Conservation (phyloP, 2,329 filamentous ascomycete species). For the Penicillium sclerotigenum region DNA sequence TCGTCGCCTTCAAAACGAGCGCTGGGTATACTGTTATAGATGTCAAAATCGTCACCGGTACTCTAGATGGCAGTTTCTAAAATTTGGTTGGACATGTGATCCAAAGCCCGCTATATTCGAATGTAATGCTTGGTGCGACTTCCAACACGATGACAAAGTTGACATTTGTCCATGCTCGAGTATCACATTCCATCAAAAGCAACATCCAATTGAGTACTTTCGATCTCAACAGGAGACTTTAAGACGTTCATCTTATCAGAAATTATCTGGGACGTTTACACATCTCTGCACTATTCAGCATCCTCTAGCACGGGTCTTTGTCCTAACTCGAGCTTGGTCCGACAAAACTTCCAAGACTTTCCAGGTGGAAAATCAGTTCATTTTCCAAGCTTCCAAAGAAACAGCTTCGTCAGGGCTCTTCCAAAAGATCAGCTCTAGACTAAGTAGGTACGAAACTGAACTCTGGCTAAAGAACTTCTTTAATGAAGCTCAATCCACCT, state of each 20-base stretch:
- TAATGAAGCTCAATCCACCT: neutral
- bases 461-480: neutral
- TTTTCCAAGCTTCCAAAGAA: neutral
- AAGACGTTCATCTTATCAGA: neutral
- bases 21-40: no score
- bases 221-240: neutral
- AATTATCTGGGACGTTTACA: neutral
- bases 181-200: no score
- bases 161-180: no score
- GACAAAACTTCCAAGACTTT: neutral
- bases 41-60: no score
- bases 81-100: no score
- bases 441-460: slow-evolving; percentile 1
- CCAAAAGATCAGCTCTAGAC: neutral
- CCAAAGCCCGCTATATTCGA: no score
- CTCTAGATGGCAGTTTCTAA: no score
- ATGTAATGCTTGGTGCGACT: no score
- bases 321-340: neutral
- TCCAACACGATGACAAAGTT: no score
- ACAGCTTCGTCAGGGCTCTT: neutral
- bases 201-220: no score
- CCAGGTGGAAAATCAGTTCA: neutral
- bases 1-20: no score
- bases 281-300: neutral
- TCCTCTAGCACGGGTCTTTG: neutral